Base-by-base conservation (phyloP, 2,329 filamentous ascomycete genomes). In the Fonsecaea erecta region DNA sequence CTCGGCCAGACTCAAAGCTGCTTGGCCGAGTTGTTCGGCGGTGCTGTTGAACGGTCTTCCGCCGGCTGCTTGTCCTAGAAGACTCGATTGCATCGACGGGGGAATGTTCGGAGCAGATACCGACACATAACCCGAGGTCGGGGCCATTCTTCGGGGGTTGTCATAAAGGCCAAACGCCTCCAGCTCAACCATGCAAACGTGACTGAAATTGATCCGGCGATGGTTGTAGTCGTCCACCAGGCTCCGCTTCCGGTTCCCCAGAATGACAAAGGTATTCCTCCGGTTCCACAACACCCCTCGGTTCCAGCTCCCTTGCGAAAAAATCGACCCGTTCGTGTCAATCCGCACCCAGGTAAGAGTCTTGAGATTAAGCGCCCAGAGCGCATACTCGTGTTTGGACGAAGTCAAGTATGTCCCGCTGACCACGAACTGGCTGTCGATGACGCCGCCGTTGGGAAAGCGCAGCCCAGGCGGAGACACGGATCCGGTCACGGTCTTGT, bases 141-240 rank as follows among this genome's bases (percentile, higher is more conserved):
- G 91, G 3, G 86, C 82, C 0, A 84, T 87, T 75, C 89, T 90
- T 69, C 93, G 87, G 11, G 95, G 93, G 75, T 98, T 99, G 75
- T 98, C 94, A 76, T 97, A 98, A 51, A 99, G 88, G 1, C 95
- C 95, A 80, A 98, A 99, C 0, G 95, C 93, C 75, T 99, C 95
- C 11, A 99, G 83, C 77, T 99, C 95, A 8, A 99, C 94, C 84
- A 98, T 90, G 77, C 95, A 98, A 30, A 98, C 88, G 74, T 99
- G 96, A 9, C 91, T 91, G 76, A 98, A 99, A 77, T 99, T 99
- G 78, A 99, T 96, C 28, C 95, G 90, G 11, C 95, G 90, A 74
- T 98, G 95, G 75, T 98, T 98, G 78, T 99, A 99, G 77, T 99
- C 95, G 72, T 99, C 94, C 0, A 98, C 94, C 34, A 99, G 83